phyloP scores from a whole-genome alignment of 2,329 filamentous ascomycete genomes.

The Atkinsonella hypoxylon region DNA sequence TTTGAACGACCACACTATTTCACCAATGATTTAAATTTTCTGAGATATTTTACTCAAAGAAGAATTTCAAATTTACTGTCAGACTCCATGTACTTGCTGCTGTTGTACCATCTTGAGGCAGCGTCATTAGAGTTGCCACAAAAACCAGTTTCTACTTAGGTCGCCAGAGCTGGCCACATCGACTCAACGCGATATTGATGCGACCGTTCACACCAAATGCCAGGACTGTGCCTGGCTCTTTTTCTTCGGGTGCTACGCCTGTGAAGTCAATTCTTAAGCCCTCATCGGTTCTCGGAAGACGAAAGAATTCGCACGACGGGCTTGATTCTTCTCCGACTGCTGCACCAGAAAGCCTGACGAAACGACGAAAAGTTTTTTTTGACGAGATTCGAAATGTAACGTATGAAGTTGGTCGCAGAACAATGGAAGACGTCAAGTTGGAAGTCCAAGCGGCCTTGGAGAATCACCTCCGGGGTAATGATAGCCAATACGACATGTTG shows the following conservation, averaged over 20 bases:
- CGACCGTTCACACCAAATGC: conserved; percentile 24
- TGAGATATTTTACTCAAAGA: no score
- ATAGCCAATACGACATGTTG: conserved; percentile 48
- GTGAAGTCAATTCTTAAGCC: conserved; percentile 43
- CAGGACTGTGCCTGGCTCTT: conserved; percentile 21
- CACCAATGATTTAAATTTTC: no score
- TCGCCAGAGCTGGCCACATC: neutral
- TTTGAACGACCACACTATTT: neutral
- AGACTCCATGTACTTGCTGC: neutral
- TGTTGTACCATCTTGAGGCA: neutral
- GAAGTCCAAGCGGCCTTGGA: conserved; percentile 45
- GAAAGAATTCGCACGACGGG: conserved; percentile 32
- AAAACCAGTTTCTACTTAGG: neutral
- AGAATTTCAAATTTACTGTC: neutral
- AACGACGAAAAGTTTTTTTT: conserved; percentile 46
- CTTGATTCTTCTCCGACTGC: conserved; percentile 24
- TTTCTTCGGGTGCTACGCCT: conserved; percentile 25
- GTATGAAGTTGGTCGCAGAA: conserved; percentile 40
- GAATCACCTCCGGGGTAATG: conserved; percentile 42
- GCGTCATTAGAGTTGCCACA: conserved; percentile 1
- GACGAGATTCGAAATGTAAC: conserved; percentile 46
- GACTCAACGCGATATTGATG: conserved; percentile 10
- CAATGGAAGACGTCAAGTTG: conserved; percentile 42
- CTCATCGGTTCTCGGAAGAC: conserved; percentile 30
- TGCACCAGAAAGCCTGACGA: conserved; percentile 30